Percentiles rank a stretch among this genome's conserved stretches.
phyloP scores from a whole-genome alignment of 2,329 filamentous ascomycete species.

The Ceratocystis cubensis region DNA sequence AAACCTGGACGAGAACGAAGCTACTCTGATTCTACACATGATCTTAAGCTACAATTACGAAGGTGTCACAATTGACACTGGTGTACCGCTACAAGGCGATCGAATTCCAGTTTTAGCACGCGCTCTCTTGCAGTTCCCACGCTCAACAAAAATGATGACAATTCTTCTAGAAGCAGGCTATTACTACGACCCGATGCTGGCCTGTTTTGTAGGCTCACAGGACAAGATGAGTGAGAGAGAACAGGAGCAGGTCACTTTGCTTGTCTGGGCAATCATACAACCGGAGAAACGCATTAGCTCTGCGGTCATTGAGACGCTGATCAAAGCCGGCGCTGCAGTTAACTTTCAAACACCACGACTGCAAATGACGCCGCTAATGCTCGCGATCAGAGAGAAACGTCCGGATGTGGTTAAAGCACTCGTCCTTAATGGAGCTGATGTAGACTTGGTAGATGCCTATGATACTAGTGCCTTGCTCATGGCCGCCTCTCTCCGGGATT shows the following conservation, averaged over 20 bases:
- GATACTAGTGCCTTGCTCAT: conserved; percentile 49
- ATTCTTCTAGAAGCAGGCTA: conserved; percentile 45
- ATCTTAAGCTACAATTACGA: conserved; percentile 32
- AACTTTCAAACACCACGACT: conserved; percentile 34
- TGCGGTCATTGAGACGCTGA: conserved; percentile 42
- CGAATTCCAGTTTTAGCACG: conserved; percentile 37
- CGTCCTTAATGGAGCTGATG: conserved; percentile 46
- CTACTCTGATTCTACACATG: conserved; percentile 23
- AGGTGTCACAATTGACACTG: conserved; percentile 38
- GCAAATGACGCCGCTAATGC: conserved; percentile 44
- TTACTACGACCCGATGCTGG: conserved; percentile 41
- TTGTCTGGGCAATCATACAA: conserved; percentile 50
- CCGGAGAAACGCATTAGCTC: conserved; percentile 51
- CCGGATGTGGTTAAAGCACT: conserved; percentile 46
- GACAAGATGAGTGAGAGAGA: conserved; percentile 34
- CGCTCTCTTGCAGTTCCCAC: conserved; percentile 43
- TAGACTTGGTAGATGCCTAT: conserved; percentile 43
- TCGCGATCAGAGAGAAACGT: conserved; percentile 44
- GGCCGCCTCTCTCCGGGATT: conserved; percentile 43
- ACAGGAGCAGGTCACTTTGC: conserved; percentile 44
- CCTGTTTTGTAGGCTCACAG: conserved; percentile 26
- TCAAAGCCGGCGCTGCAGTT: conserved; percentile 44
- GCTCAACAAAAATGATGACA: conserved; percentile 40
- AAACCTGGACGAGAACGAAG: background rate
- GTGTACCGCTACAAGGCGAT: conserved; percentile 31